These are phyloP conservation scores for Fusarium hostae DNA, from an alignment of 2,329 filamentous ascomycete species.

Conservation along the genomic window DNA sequence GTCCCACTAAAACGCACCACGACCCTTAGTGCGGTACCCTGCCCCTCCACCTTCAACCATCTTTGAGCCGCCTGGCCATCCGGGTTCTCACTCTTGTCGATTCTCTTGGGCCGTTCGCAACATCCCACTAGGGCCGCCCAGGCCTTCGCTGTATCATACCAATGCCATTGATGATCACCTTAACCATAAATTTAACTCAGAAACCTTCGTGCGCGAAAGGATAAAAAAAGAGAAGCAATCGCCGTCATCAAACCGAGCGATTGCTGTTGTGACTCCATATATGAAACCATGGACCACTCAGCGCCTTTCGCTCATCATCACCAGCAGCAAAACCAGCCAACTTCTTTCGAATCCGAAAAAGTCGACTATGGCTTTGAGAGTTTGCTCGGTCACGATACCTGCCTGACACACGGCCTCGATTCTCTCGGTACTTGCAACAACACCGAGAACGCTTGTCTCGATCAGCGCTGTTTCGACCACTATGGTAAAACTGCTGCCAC, in stretches of 20 bases:
- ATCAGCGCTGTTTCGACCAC: constrained; percentile 43
- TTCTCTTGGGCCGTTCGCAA: constrained; percentile 33
- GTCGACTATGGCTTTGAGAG: constrained; percentile 49
- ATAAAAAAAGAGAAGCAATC: constrained; percentile 13
- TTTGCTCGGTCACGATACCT: constrained; percentile 41
- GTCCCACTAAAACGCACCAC: constrained; percentile 10
- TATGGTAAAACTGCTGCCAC: constrained; percentile 33
- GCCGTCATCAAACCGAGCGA: constrained; percentile 2
- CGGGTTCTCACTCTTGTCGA: constrained; percentile 44
- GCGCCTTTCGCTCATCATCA: constrained; percentile 34
- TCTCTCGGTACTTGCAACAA: constrained; percentile 46
- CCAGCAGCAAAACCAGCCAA: constrained; percentile 31
- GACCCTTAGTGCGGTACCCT: constrained; percentile 21
- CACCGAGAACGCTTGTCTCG: constrained; percentile 49
- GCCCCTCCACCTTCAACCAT: constrained; percentile 37
- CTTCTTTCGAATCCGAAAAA: constrained; percentile 38
- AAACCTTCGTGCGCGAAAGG: background rate
- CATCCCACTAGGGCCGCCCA: constrained; percentile 33
- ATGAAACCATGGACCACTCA: constrained; percentile 38
- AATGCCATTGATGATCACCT: constrained; percentile 22
- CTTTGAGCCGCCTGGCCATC: constrained; percentile 43
- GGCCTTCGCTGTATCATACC: constrained; percentile 16
- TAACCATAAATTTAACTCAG: background rate
- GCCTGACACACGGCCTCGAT: constrained; percentile 42
- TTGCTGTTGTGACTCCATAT: constrained; percentile 12